Evolutionary conservation across 1,284 basidiomycete genomes (phyloP).

Genomic region (Marasmius oreades): DNA sequence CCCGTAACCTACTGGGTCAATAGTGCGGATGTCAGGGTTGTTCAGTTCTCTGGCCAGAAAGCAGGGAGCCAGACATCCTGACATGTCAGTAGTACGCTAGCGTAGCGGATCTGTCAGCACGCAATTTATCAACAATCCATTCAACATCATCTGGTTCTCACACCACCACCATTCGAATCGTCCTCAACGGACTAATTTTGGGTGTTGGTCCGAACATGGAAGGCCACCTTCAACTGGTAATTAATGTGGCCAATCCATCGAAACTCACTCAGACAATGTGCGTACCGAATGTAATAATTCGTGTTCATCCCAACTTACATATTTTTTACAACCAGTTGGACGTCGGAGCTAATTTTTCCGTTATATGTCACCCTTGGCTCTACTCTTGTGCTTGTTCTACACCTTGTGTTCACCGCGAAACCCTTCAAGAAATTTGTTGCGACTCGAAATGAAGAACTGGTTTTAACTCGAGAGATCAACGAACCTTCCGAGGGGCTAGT

Average conservation of each 20-base stretch:
- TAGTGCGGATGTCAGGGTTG: too few relatives aligned
- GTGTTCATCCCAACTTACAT: not conserved
- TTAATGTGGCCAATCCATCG: not conserved
- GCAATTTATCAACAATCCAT: too few relatives aligned
- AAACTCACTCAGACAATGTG: not conserved
- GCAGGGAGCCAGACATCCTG: too few relatives aligned
- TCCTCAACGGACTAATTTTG: too few relatives aligned
- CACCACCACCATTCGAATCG: too few relatives aligned
- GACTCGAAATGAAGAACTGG: conserved; percentile 6
- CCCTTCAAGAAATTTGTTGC: not conserved
- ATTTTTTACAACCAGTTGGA: not conserved
- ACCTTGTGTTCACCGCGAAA: conserved; percentile 20
- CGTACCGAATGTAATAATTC: not conserved
- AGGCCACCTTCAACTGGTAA: not conserved
- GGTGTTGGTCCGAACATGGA: not conserved
- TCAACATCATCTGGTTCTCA: too few relatives aligned
- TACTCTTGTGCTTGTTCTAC: conserved; percentile 22
- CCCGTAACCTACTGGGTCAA: too few relatives aligned
- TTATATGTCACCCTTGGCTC: conserved; percentile 26
- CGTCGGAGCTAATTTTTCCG: conserved; percentile 23
- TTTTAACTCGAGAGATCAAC: conserved; percentile 8
- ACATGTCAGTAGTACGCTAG: too few relatives aligned
- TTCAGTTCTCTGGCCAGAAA: too few relatives aligned
- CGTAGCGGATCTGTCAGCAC: too few relatives aligned
- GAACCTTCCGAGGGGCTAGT: conserved; percentile 16